Base-by-base conservation (phyloP, 1,139 yeast species). In the Sugiyamaella paludigena region DNA sequence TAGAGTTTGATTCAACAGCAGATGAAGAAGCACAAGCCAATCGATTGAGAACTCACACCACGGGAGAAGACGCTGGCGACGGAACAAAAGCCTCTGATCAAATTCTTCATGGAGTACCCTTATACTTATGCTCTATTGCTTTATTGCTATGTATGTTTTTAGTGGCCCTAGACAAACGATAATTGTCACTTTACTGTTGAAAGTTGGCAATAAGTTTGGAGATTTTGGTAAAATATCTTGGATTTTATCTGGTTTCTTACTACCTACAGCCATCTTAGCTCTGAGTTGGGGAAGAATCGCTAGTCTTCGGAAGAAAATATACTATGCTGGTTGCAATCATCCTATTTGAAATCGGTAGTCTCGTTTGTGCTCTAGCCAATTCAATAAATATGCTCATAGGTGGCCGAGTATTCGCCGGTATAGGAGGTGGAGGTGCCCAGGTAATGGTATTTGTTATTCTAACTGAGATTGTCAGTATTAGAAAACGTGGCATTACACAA, bases 351-450 rank as follows among this genome's bases (percentile, higher is more conserved):
- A 62, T 74, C 4, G 89, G 89, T 0, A 81, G 87, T 1, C 71
- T 84, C 45, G 66, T 84, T 6, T 73, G 81, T 33, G 91, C 82
- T 0, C 62, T 83, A 3, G 70, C 88, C 0, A 70, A 64, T 19
- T 73, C 73, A 35, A 81, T 83, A 81, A 71, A 74, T 56, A 76
- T 77, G 73, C 67, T 85, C 46, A 82, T 85, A 52, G 87, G 81
- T 1, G 91, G 89, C 1, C 73, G 92, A 58, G 83, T 81, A 4
- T 69, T 85, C 32, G 82, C 84, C 47, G 94, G 94, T 50, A 61
- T 81, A 36, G 94, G 92, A 13, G 89, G 85, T 7, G 86, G 87
- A 36, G 87, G 87, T 10, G 74, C 83, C 38, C 81, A 80, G 56
- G 74, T 83, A 1, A 70, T 83, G 71, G 79, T 78, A 9, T 73